Evolutionary conservation across 2,329 filamentous ascomycete genomes (phyloP), one percentile per base, ranked within the genome.

Genomic region (Thielaviopsis cerberus): DNA sequence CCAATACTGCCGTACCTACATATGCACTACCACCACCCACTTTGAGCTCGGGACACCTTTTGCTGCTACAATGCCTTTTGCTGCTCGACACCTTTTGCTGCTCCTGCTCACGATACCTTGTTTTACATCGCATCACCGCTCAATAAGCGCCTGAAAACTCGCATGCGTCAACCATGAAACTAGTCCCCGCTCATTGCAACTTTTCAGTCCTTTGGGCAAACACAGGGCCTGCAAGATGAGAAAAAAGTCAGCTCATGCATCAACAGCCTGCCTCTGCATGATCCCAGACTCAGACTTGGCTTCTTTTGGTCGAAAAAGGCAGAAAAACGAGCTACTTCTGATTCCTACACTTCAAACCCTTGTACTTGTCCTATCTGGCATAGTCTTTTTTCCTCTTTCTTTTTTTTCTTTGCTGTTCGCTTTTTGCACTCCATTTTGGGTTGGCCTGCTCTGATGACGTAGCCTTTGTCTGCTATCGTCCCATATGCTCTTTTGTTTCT

Each of bases 321-420:
- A n/a, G 13, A 41, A 41, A 41, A n/a, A 41, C 15, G n/a, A 41
- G 27, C 10, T 37, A 15, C 48, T 24, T 51, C 48, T 51, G 17
- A 8, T 51, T 51, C 48, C 20, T 25, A 17, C 45, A 63, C 59
- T 64, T 64, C 60, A 64, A 64, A 10, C 26, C 45, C 17, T 59
- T 23, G 53, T 24, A 37, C n/a, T 41, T 55, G 20, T 30, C 22
- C 53, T 55, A n/a, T 30, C 17, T 5, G 17, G 8, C 22, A 17
- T 41, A 4, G 15, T 55, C 5, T 55, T 20, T 34, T 34, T 24
- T 25, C 37, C n/a, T n/a, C n/a, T 53, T 57, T 30, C 20, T 30
- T 55, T 45, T 37, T 45, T 26, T 22, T 48, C 34, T 55, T 48
- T 55, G 34, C 34, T 55, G 22, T 53, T n/a, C 13, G 15, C 11